Conservation (phyloP, 441 rosid species). For the Gossypium lobatum region DNA sequence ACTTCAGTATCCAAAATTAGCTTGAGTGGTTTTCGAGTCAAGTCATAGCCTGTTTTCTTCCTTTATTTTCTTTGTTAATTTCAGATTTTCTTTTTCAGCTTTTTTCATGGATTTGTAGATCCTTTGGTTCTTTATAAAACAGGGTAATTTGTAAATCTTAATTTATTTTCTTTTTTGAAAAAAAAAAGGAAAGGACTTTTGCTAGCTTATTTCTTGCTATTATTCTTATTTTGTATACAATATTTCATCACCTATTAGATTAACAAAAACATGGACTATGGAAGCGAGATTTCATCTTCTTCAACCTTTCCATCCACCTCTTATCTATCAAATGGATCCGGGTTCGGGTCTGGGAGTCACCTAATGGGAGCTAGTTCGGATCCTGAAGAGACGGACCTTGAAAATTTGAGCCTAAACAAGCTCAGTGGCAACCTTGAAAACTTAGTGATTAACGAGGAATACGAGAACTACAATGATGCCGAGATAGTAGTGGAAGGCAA, state of each 20-base stretch:
- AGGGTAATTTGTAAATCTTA: background rate
- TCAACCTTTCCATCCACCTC: conserved; percentile 23
- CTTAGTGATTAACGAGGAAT: conserved; percentile 17
- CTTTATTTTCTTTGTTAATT: too few relatives aligned
- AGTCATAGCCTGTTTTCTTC: too few relatives aligned
- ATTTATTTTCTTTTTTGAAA: background rate
- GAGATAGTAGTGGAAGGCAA: conserved; percentile 25
- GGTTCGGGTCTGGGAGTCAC: background rate
- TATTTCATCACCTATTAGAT: background rate
- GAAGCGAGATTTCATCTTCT: conserved; percentile 22
- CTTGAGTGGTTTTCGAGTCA: too few relatives aligned
- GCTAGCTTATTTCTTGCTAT: background rate
- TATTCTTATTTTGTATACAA: too few relatives aligned
- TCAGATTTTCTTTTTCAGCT: background rate
- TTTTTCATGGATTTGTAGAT: background rate
- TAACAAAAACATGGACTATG: conserved; percentile 15
- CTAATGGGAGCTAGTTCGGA: conserved; percentile 5
- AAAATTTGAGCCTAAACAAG: conserved; percentile 25
- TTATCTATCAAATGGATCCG: conserved; percentile 20
- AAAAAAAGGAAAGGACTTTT: background rate
- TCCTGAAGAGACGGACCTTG: conserved; percentile 18
- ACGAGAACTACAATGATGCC: conserved; percentile 24
- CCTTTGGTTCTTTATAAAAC: background rate
- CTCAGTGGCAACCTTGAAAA: conserved; percentile 29
- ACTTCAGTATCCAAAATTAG: too few relatives aligned